Conservation (phyloP, 2,329 filamentous ascomycete genomes). For the Alternaria brassicae region DNA sequence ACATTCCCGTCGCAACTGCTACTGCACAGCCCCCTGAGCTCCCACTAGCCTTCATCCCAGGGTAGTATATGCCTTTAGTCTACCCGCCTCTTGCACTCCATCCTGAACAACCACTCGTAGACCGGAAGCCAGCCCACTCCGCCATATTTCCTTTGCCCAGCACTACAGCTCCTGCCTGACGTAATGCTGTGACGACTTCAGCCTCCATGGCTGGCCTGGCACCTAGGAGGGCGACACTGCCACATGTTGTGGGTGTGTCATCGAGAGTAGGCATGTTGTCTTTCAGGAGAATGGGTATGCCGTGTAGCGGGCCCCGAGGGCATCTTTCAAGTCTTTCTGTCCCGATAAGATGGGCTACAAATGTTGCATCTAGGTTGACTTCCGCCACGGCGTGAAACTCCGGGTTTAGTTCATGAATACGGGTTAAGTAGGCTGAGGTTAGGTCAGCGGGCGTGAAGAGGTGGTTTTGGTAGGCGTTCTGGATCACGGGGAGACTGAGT, state of each 20-base stretch:
- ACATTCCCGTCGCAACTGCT: conserved; percentile 62
- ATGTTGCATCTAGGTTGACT: conserved; percentile 54
- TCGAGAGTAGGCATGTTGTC: conserved; percentile 65
- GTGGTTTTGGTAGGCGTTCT: neutral
- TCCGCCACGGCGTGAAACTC: conserved; percentile 63
- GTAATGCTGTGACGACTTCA: conserved; percentile 63
- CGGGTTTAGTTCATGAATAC: conserved; percentile 63
- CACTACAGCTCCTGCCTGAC: conserved; percentile 65
- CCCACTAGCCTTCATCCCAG: conserved; percentile 65
- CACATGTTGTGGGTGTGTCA: conserved; percentile 49
- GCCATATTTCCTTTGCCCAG: conserved; percentile 69
- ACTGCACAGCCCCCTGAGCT: conserved; percentile 68
- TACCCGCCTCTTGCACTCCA: conserved; percentile 70
- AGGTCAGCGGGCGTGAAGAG: neutral
- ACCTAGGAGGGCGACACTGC: conserved; percentile 66
- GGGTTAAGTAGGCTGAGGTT: conserved; percentile 56
- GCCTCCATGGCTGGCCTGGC: conserved; percentile 62
- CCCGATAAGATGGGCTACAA: conserved; percentile 59
- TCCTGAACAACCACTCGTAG: conserved; percentile 61
- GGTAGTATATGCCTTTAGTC: conserved; percentile 64
- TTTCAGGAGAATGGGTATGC: conserved; percentile 67
- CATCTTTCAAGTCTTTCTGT: conserved; percentile 52
- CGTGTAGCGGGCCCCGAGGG: conserved; percentile 60
- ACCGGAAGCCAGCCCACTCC: conserved; percentile 64
- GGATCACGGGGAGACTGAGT: neutral